Base-by-base conservation (phyloP, 2,329 filamentous ascomycete genomes). In the Claviceps citrina region DNA sequence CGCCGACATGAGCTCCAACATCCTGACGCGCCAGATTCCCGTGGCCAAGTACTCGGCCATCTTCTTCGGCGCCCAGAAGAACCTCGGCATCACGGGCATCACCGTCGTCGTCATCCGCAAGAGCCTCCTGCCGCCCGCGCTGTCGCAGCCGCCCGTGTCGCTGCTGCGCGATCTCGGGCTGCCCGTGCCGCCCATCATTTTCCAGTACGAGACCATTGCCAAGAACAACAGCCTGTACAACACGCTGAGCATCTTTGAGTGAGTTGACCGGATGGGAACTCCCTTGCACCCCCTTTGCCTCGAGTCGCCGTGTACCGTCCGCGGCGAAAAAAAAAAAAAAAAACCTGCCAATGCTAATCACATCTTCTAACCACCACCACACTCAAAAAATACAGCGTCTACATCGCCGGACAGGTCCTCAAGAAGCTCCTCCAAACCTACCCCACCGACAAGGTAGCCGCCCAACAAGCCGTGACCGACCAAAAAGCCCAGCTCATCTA, bases 151-250 rank as follows among this genome's bases (percentile, higher is more conserved):
- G 3, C 67, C 78, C 7, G 65, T 82, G 1, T 64, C 71, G 5
- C 65, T 93, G 36, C 65, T 95, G 54, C 73, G 86, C 43, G 68
- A 78, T 44, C 72, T 95, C 8, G 76, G 74, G 16, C 66, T 93
- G n/a, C 76, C 83, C 1, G 73, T 91, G 31, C 77, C 80, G 0
- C 86, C 89, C 2, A 73, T 84, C 15, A 73, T 95, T 32, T 66
- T 96, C 36, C 75, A 84, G 47, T 96, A 89, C 55, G 79, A 85
- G 46, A 85, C 75, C 0, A 81, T 91, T 48, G 80, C 83, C 31
- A 93, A 93, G 68, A 93, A 93, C 65, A 91, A 93, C 65, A 91
- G 82, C 50, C 70, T 96, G 22, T 96, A 96, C 67, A 96, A 96
- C 63, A 96, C 89, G 0, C 66, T 96, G 9, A 87, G 84, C 53